Percentiles rank a stretch among this genome's conserved stretches.
These are phyloP conservation scores for Epichloe uncinata DNA, from an alignment of 2,329 filamentous ascomycete genomes.

Conservation along the genomic window DNA sequence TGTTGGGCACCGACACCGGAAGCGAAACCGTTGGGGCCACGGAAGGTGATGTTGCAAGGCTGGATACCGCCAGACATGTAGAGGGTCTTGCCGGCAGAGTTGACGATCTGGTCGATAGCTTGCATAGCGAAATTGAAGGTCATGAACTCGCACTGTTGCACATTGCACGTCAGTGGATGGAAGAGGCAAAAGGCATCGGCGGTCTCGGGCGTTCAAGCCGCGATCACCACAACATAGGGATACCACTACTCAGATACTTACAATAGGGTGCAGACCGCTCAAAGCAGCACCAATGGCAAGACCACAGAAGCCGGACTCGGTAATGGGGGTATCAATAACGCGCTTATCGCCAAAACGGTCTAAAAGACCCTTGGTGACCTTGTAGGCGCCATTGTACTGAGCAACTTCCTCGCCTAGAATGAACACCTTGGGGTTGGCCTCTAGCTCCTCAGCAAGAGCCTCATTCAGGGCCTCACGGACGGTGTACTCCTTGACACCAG, in stretches of 20 bases:
- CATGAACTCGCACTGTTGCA: conserved; percentile 88
- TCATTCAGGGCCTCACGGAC: conserved; percentile 97
- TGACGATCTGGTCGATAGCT: conserved; percentile 98
- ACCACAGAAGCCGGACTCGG: conserved; percentile 89
- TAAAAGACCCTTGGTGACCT: conserved; percentile 94
- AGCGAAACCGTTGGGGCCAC: conserved; percentile 96
- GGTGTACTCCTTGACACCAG: conserved; percentile 78
- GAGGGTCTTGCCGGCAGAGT: conserved; percentile 96
- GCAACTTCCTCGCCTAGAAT: conserved; percentile 95
- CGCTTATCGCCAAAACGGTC: conserved; percentile 96
- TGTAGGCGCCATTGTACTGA: conserved; percentile 99
- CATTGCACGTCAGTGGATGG: conserved; percentile 2
- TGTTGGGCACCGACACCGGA: conserved; percentile 93
- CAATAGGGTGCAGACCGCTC: conserved; percentile 84
- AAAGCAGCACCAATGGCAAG: conserved; percentile 89
- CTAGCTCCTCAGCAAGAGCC: conserved; percentile 93
- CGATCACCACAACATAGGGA: too few species aligned
- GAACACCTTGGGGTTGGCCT: conserved; percentile 89
- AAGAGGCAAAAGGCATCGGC: neutral
- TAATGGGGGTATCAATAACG: conserved; percentile 97
- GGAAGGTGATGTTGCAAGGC: conserved; percentile 99
- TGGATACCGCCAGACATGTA: conserved; percentile 99
- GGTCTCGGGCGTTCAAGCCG: neutral
- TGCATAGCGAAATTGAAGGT: conserved; percentile 99
- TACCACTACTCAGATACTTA: conserved; percentile 36